Conservation (phyloP, 768 basidiomycete species). For the Tubosaeta brunneosetosa region DNA sequence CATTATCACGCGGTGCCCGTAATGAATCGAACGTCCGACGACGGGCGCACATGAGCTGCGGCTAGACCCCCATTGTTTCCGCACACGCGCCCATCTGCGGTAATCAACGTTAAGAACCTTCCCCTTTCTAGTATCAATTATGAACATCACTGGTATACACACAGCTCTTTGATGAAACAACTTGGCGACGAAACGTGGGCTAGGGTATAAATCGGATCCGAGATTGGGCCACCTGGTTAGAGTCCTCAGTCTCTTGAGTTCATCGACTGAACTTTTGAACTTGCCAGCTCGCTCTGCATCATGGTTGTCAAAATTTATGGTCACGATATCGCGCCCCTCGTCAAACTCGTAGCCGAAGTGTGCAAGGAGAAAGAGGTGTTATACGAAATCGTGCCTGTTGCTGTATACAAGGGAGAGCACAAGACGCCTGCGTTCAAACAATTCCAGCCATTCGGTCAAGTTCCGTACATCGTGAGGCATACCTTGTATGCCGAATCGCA, state of each 20-base stretch:
- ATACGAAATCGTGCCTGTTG: constrained; percentile 35
- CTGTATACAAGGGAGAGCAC: constrained; percentile 32
- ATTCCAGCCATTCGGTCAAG: constrained; percentile 38
- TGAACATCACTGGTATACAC: neutral
- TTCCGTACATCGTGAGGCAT: constrained; percentile 30
- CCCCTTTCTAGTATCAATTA: neutral
- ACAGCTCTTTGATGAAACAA: neutral
- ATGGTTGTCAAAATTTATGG: constrained; percentile 48
- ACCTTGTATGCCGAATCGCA: neutral
- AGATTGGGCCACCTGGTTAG: neutral
- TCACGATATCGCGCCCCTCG: constrained; percentile 33
- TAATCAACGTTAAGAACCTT: neutral
- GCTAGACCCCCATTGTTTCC: neutral
- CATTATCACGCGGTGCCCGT: neutral
- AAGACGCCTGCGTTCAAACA: constrained; percentile 30
- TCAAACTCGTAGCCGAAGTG: constrained; percentile 36
- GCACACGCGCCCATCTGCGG: neutral
- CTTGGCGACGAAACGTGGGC: neutral
- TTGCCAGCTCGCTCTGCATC: neutral
- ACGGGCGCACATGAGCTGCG: neutral
- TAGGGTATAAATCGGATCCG: constrained; percentile 3
- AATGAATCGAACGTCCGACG: neutral
- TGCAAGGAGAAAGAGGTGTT: constrained; percentile 37
- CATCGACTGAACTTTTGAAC: neutral
- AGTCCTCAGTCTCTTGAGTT: neutral